phyloP scores from a whole-genome alignment of 2,329 filamentous ascomycete genomes.

The Purpureocillium lavendulum region DNA sequence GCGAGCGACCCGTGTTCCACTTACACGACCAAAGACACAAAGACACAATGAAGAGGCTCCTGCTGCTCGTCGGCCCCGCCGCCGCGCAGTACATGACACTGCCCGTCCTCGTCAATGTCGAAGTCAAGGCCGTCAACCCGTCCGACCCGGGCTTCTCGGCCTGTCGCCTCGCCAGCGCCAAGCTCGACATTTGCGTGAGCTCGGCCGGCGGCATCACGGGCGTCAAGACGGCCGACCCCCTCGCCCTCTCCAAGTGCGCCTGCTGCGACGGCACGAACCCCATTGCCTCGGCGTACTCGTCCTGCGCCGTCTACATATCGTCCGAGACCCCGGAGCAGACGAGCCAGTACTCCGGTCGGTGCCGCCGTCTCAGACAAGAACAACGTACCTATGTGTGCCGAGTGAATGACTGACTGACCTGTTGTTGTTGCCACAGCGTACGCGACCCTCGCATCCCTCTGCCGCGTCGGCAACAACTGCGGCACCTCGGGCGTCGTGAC shows the following conservation, averaged over 20 bases:
- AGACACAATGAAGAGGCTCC: conserved; percentile 14
- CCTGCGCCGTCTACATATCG: conserved; percentile 19
- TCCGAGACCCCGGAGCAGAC: conserved; percentile 12
- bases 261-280: conserved; percentile 15
- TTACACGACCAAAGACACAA: too few relatives aligned
- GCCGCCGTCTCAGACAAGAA: background rate
- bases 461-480: conserved; percentile 1
- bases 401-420: too few relatives aligned
- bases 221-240: conserved; percentile 13
- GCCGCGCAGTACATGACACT: conserved; percentile 16
- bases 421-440: conserved; percentile 16
- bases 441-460: conserved; percentile 15
- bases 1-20: background rate
- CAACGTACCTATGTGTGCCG: too few relatives aligned
- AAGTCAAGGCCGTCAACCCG: conserved; percentile 15
- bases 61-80: conserved; percentile 15
- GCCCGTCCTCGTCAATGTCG: conserved; percentile 10
- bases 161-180: background rate
- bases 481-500: background rate
- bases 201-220: conserved; percentile 14
- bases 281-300: conserved; percentile 17
- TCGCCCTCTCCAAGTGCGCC: conserved; percentile 16
- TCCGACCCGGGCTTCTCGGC: conserved; percentile 13
- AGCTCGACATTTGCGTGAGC: conserved; percentile 14
- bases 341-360: conserved; percentile 16